Conservation (phyloP, 1,284 basidiomycete genomes). For the Puccinia coronata region DNA sequence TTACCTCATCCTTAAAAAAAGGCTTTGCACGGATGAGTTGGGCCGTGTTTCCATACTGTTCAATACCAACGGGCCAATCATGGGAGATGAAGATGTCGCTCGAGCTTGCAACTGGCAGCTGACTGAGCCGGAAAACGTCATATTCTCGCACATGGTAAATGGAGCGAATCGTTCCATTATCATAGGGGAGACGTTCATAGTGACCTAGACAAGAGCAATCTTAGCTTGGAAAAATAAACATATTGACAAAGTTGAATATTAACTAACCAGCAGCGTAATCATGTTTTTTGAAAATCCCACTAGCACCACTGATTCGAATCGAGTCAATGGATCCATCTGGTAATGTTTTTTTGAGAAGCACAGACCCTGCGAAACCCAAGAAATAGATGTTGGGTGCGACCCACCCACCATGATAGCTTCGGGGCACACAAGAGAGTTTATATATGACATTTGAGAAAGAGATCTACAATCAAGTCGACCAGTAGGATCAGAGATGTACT, state of each 20-base stretch:
- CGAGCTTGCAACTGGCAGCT: constrained; percentile 63
- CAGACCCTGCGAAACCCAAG: constrained; percentile 85
- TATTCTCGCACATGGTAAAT: constrained; percentile 90
- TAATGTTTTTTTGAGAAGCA: constrained; percentile 66
- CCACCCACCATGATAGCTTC: constrained; percentile 61
- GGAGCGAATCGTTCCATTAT: constrained; percentile 71
- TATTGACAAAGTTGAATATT: neutral
- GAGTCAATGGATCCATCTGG: constrained; percentile 62
- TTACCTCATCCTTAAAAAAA: constrained; percentile 73
- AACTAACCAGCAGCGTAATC: constrained; percentile 76
- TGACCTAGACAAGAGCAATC: constrained; percentile 64
- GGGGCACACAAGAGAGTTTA: neutral
- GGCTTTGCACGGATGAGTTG: constrained; percentile 74
- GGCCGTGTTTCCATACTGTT: constrained; percentile 72
- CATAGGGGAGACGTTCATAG: constrained; percentile 70
- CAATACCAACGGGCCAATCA: constrained; percentile 91
- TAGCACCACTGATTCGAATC: constrained; percentile 80
- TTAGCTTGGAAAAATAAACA: constrained; percentile 3
- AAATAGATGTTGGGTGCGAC: constrained; percentile 96
- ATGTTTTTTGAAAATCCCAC: constrained; percentile 84
- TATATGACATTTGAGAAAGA: neutral
- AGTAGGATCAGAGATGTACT: constrained; percentile 56
- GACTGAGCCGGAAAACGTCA: constrained; percentile 63
- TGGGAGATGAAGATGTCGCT: constrained; percentile 83
- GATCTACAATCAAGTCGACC: constrained; percentile 26